Base-by-base conservation (phyloP, 805 yeast genomes). In the Myxozyma lipomycoides region DNA sequence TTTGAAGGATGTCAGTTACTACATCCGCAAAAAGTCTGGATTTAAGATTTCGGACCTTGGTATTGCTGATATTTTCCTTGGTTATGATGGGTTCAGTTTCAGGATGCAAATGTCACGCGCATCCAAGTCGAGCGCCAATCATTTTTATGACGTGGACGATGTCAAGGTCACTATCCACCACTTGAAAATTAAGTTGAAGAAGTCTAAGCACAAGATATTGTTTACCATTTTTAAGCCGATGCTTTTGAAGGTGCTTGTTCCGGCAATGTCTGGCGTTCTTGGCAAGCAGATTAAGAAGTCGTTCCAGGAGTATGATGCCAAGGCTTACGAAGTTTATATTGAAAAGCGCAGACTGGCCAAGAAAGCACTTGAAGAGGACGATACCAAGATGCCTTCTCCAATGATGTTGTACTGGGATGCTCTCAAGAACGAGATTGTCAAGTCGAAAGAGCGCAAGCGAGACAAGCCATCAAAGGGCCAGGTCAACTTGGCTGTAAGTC, bases 201-300 rank as follows among this genome's bases (percentile, higher is more conserved):
- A 49, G 45, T 57, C 61, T 23, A 45, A 38, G 10, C 61, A 58
- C 40, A 46, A 45, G 46, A 25, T 52, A 4, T 45, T 58, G n/a
- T 50, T 56, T 40, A 40, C 35, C 3, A 17, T 58, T 23, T 52
- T 58, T 51, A 39, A 43, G 28, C 61, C 61, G 1, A 32, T 55
- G 32, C 40, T 56, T 34, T 37, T 58, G 35, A 7, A 40, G 17
- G 24, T 51, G 19, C 40, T 46, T 10, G 45, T 45, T 46, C 56
- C 55, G 10, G 55, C 55, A 7, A 38, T 58, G 32, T 46, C 43
- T 35, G 53, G 28, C 17, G 52, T 50, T 4, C 36, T 52, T 36
- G 56, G 59, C 45, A 49, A 58, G 40, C 57, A 58, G 32, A 57
- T 58, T 24, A 43, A 32, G 28, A 22, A 52, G 35, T 15, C 34